Base-by-base conservation (phyloP, 192 early-diverging fungal species). In the Coemansia umbellata region DNA sequence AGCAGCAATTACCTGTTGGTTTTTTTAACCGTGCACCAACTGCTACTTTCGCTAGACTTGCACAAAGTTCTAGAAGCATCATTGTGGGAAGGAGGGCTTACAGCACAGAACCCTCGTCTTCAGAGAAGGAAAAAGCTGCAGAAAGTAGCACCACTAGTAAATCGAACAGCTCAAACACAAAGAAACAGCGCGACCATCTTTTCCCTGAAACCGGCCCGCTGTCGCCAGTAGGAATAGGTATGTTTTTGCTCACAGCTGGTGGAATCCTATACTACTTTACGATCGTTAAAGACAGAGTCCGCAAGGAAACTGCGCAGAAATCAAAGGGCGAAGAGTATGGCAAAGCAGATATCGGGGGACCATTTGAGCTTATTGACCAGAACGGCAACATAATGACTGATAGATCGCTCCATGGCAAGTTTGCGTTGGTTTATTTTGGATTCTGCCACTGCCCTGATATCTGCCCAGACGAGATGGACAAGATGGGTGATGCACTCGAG, bases 391-490 rank as follows among this genome's bases (percentile, higher is more conserved):
- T 74, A 3, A 82, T 84, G 1, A 89, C 88, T 9, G 83, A 92
- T 55, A 72, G 86, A 43, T 82, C 88, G 50, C 90, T 91, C 60
- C 78, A 78, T 19, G 97, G 92, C 22, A 86, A 85, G 31, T 97
- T 84, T 63, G 83, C 86, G 74, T 73, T 99, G 51, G 73, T 97
- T 6, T 99, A 99, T 77, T 99, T 99, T 84, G 97, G 97, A n/a
- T 99, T 97, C 78, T 96, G 94, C 24, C 90, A 97, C 70, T 99
- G 97, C 66, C 97, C 97, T 2, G 97, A 99, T 78, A 93, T 99
- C 42, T 99, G 97, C 39, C 97, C 97, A 4, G 96, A 97, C 58
- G 96, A 99, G 73, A 78, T 99, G 33, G 94, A 99, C 69, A 97
- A 94, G 78, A 97, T 99, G 84, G 87, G 90, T 5, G 82, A 88